These are phyloP conservation scores for Hsuehochloa calcarea DNA, from an alignment of 176 grass and related monocot genomes.

Conservation along the genomic window DNA sequence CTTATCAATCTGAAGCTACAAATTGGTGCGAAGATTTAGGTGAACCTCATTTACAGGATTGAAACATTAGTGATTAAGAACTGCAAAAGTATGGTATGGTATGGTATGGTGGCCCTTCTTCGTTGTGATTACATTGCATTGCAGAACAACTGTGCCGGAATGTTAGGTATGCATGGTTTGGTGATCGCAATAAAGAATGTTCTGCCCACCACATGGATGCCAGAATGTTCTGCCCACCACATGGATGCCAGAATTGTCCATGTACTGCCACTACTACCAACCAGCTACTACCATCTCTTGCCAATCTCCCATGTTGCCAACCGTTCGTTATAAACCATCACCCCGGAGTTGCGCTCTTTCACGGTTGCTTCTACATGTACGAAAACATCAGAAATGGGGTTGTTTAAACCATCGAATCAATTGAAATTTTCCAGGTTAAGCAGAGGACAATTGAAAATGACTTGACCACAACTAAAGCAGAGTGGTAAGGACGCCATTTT, in stretches of 20 bases:
- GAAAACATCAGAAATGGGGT: neutral
- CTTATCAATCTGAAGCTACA: neutral
- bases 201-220: slow-evolving; percentile 15
- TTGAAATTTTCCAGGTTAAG: too few species aligned
- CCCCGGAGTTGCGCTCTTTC: neutral
- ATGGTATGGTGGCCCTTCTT: neutral
- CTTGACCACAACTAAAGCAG: too few species aligned
- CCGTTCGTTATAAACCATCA: too few species aligned
- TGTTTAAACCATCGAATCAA: too few species aligned
- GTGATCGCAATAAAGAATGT: slow-evolving; percentile 27
- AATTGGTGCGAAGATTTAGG: neutral
- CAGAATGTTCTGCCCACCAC: slow-evolving; percentile 6
- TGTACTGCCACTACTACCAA: neutral
- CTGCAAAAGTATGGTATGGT: too few species aligned
- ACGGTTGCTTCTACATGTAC: neutral
- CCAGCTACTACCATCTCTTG: too few species aligned
- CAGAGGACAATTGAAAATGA: too few species aligned
- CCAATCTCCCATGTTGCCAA: too few species aligned
- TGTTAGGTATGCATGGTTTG: slow-evolving; percentile 27
- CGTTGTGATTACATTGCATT: neutral
- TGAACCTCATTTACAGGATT: neutral
- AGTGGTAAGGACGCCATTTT: too few species aligned
- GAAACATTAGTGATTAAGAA: neutral
- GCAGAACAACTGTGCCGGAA: neutral
- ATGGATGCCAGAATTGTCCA: slow-evolving; percentile 16